Base-by-base conservation (phyloP, 441 rosid genomes). In the Macaranga tanarius region DNA sequence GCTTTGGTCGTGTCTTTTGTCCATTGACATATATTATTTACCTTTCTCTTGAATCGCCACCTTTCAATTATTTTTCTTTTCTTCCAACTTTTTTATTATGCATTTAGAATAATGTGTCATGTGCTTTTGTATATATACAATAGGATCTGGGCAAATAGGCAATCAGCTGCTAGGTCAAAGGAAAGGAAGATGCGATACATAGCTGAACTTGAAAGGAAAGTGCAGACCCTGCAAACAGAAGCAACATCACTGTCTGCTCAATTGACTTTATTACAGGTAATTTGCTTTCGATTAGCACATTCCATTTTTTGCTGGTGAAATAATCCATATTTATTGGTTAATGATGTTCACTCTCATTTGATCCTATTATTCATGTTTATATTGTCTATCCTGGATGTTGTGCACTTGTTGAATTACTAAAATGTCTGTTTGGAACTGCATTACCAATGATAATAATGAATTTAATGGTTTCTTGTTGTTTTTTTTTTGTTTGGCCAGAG, bases 71-170 rank as follows among this genome's bases (percentile, higher is more conserved):
- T 50, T 20, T 13, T 25, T 63, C 38, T 59, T 65, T 66, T 34
- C 45, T 28, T n/a, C 4, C 2, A 19, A 51, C 52, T 28, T 28
- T 51, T 70, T 67, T 15, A 25, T 69, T 13, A 45, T 12, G 7
- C 2, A 28, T 63, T 59, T n/a, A 2, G 31, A 23, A 65, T 68
- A 77, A 74, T 47, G 2, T 48, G 19, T 64, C 44, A 48, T 69
- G 26, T 64, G 65, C 23, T 19, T 45, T 72, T 75, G 44, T 69
- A 51, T 70, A 42, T 47, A 34, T 76, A 54, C 55, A 5, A 78
- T 70, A 93, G 99, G 90, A 91, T 95, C 60, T 95, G 97, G 99
- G 99, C 99, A 13, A 95, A 95, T 69, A 89, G 99, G 86, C 99
- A 95, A 79, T 95, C 99, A 3, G 99, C 99, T 25, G 99, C 99